Base-by-base conservation (phyloP, 345 rosid genomes). In the Syzygium oleosum region DNA sequence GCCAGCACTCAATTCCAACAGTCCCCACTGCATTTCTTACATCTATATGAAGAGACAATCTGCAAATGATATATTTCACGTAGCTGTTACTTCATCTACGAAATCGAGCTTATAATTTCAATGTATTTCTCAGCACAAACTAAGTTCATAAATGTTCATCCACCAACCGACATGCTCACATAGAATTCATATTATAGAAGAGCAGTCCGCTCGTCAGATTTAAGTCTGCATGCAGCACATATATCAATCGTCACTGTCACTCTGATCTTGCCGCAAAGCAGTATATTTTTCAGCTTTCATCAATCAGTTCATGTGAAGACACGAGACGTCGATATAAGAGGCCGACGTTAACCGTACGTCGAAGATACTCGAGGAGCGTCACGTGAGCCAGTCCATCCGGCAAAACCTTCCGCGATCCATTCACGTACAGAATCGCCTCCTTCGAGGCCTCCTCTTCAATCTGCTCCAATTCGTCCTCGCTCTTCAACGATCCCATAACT, bases 341-440 rank as follows among this genome's bases (percentile, higher is more conserved):
- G 79, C 59, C 41, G 85, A n/a, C 6, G 84, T 53, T 16, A 58
- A 85, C 29, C 52, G 55, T 92, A 97, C 99, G 99, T 95, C 99
- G 94, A 87, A 97, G 99, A 88, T 97, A 97, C 88, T 97, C 99
- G 38, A 96, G 97, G 83, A 97, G 97, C 52, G 99, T 95, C 89
- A 96, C 77, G 92, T 97, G 99, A 87, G 98, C 99, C 68, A 95
- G 92, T 15, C 99, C 98, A 90, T 95, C 96, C 29, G 97, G 93
- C 92, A 97, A 90, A 46, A 96, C 97, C 91, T 88, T 94, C 46
- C 99, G 96, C 87, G 93, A 93, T 63, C 99, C 99, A 89, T 97
- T 97, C 34, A 96, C 96, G 86, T 95, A 96, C 52, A 96, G 41
- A 56, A 97, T 91, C 61, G 96, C 91, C 84, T 95, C 99, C 87